Evolutionary conservation across 352 stramenopile species (phyloP), one percentile per base, ranked within the genome.

Genomic region (Globisporangium acanthophoron): DNA sequence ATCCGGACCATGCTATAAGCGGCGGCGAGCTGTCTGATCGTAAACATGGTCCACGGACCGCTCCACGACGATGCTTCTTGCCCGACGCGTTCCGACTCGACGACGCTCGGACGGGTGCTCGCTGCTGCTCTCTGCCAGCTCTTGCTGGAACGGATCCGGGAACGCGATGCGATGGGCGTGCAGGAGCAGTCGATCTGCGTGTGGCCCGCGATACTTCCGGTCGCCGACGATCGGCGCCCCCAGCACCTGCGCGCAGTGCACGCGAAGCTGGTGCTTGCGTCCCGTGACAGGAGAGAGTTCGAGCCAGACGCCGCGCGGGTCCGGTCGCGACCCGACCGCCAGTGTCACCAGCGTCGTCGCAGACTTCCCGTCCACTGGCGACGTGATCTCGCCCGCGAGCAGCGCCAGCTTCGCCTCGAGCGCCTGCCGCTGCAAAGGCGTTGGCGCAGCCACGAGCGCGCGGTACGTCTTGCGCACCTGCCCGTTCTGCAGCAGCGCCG

Each of bases 221-320:
- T 91, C 81, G 0, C 81, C 81, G 0, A 89, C 62, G 31, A 91
- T 86, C 11, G 81, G 77, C 0, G 74, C 58, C 3, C 62, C 18
- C 12, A 91, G 43, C 2, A 54, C 59, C 16, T 74, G 41, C 5
- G 77, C 65, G 18, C 77, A 89, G 53, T 91, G 81, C 39, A 87
- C 61, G 0, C 81, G 81, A 5, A 89, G 61, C 59, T 88, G 81
- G 33, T 86, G 81, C 53, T 89, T 91, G 27, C 81, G 73, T n/a
- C 78, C 78, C 0, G 81, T 88, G 3, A 67, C 52, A 12, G 75
- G 78, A 37, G 66, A 67, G 48, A 91, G 69, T 50, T 88, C 68
- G 21, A 91, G 66, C 76, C 71, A 88, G 3, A 66, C 15, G 24
- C 64, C 64, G 39, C 52, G 54, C 5, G 54, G 16, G 51, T 33